A percentile compares a stretch with the other conserved stretches of the same genome.
Conservation (phyloP, 345 rosid species). For the Trapa incisa region DNA sequence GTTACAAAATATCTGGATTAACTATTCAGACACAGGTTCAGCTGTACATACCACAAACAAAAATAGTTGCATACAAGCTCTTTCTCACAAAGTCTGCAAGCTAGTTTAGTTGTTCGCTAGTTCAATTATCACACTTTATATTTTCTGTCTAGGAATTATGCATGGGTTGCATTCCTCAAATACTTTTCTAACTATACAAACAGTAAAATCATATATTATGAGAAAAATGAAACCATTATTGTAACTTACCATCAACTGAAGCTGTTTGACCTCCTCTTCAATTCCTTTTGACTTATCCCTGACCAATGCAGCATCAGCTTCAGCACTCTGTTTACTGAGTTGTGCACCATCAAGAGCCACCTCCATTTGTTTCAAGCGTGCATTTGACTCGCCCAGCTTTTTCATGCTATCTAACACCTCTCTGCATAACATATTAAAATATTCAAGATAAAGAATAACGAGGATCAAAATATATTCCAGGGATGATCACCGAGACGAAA, state of each 20-base stretch:
- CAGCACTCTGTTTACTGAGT: slow-evolving; percentile 50
- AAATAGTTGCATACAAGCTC: background rate
- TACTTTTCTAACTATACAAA: background rate
- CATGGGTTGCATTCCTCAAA: background rate
- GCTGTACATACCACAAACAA: slow-evolving; percentile 7
- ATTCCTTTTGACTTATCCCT: slow-evolving; percentile 56
- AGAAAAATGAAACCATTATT: background rate
- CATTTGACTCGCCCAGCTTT: slow-evolving; percentile 68
- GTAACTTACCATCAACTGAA: slow-evolving; percentile 46
- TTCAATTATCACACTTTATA: background rate
- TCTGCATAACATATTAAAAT: slow-evolving; percentile 23
- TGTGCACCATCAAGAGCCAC: slow-evolving; percentile 66
- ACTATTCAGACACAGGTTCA: background rate
- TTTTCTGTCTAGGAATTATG: background rate
- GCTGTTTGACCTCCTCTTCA: slow-evolving; percentile 53
- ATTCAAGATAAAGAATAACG: background rate
- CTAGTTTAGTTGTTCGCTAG: background rate
- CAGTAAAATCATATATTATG: background rate
- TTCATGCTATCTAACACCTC: slow-evolving; percentile 60
- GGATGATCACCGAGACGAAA: background rate
- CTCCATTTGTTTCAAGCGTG: slow-evolving; percentile 61
- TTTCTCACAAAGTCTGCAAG: background rate
- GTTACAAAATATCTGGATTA: background rate
- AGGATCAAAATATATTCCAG: background rate
- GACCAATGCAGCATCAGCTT: slow-evolving; percentile 52